Percentiles rank a stretch among this genome's conserved stretches.
These are phyloP conservation scores for Chamaenerion angustifolium DNA, from an alignment of 345 rosid genomes.

Conservation along the genomic window DNA sequence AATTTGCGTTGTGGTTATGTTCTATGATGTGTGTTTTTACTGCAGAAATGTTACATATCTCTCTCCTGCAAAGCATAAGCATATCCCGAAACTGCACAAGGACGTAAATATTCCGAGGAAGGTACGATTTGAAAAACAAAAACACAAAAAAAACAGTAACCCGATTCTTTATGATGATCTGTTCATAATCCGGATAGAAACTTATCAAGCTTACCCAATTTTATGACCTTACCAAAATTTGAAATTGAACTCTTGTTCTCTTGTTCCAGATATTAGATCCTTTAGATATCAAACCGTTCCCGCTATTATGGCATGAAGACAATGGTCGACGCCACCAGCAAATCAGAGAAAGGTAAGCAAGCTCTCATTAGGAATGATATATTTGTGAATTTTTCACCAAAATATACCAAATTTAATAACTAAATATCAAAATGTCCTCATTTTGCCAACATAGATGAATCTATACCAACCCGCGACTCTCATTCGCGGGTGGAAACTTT, in stretches of 20 bases:
- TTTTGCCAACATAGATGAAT: too few species aligned
- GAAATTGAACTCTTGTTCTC: conserved; percentile 1
- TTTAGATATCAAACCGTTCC: conserved; percentile 68
- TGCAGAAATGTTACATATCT: conserved; percentile 63
- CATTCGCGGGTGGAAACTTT: too few species aligned
- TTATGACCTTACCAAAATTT: too few species aligned
- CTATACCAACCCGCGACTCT: too few species aligned
- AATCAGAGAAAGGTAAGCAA: conserved; percentile 63
- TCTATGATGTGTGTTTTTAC: conserved; percentile 5
- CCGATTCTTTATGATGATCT: neutral
- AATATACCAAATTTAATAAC: too few species aligned
- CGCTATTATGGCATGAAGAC: conserved; percentile 89
- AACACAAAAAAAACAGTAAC: too few species aligned
- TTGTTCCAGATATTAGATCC: conserved; percentile 68
- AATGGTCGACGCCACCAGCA: conserved; percentile 56
- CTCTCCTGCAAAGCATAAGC: conserved; percentile 38
- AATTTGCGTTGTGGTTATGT: neutral
- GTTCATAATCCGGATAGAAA: too few species aligned
- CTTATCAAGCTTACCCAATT: too few species aligned
- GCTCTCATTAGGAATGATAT: too few species aligned
- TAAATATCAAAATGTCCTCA: too few species aligned
- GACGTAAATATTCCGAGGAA: conserved; percentile 61
- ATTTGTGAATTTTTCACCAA: too few species aligned
- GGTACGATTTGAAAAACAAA: conserved; percentile 28
- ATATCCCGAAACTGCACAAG: conserved; percentile 58